These are phyloP conservation scores for Mucor indicus DNA, from an alignment of 371 early-diverging fungal species.

Conservation along the genomic window DNA sequence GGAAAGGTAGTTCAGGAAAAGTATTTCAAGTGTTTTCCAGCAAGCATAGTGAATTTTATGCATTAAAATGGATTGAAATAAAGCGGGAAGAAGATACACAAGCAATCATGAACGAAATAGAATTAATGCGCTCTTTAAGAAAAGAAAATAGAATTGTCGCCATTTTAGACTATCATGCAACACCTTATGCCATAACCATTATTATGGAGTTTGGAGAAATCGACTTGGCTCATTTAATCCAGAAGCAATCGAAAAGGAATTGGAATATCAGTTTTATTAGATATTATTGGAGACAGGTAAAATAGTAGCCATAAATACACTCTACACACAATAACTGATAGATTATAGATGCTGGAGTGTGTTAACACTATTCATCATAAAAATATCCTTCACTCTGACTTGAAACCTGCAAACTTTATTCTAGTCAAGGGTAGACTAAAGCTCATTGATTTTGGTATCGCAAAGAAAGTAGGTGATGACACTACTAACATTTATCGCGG, in stretches of 20 bases:
- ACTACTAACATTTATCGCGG: slow-evolving; percentile 94
- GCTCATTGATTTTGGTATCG: slow-evolving; percentile 99
- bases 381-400: slow-evolving; percentile 92
- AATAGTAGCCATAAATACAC: no score
- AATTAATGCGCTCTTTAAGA: slow-evolving; percentile 65
- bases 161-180: slow-evolving; percentile 76
- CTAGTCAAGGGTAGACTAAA: slow-evolving; percentile 83
- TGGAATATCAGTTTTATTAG: slow-evolving; percentile 76
- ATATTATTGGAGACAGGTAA: slow-evolving; percentile 82
- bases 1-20: slow-evolving; percentile 87
- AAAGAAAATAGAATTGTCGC: slow-evolving; percentile 69
- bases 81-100: slow-evolving; percentile 58
- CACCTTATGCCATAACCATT: slow-evolving; percentile 36
- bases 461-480: slow-evolving; percentile 89
- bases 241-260: slow-evolving; percentile 47
- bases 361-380: slow-evolving; percentile 86
- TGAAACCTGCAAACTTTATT: slow-evolving; percentile 96
- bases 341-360: slow-evolving; percentile 85
- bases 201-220: slow-evolving; percentile 93
- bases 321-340: no score
- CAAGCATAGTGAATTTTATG: slow-evolving; percentile 65
- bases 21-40: slow-evolving; percentile 83
- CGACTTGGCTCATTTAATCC: slow-evolving; percentile 77
- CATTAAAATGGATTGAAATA: slow-evolving; percentile 86
- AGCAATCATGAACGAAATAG: slow-evolving; percentile 88